Base-by-base conservation (phyloP, 2,329 filamentous ascomycete genomes). In the Herpotrichia juniperi region DNA sequence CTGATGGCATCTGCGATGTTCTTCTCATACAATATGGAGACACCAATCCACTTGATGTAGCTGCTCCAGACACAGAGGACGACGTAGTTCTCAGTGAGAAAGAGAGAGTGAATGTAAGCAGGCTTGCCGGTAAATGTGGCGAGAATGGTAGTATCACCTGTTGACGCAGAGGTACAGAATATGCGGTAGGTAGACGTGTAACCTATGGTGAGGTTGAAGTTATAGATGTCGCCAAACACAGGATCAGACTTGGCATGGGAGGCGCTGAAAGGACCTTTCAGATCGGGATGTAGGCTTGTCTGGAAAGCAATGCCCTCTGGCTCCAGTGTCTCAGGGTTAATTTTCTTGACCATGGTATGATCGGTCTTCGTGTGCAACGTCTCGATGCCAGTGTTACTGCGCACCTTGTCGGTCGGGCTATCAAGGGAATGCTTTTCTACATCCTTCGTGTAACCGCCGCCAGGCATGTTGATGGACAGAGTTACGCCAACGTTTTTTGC, bases 81-180 rank as follows among this genome's bases (percentile, higher is more conserved):
- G 1, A 93, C 84, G 63, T 87, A 89, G 61, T 86, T 84, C 14
- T 84, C 75, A 0, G 89, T 88, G 22, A 96, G 73, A 63, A 91
- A 91, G 62, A 93, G 81, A 8, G 90, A 93, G 74, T 96, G 91
- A n/a, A 96, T 84, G 63, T 94, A 96, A 0, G 89, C 87, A 0
- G 88, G 76, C 1, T 74, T 71, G 2, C 76, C 78, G 0, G 74
- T 71, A 53, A 94, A 83, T 0, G 82, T 86, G 2, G 90, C 90
- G 0, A 96, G 80, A 16, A 94, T 86, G 0, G 85, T 82, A 0
- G 89, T 90, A 48, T 84, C 76, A 0, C 87, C 88, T 0, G 84
- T 87, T 0, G 79, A 68, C 0, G 85, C 82, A 16, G 82, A 87
- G 2, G 85, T 82, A 1, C 81, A 76, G 70, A 93, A 94, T 14